Evolutionary conservation across 2,329 filamentous ascomycete genomes (phyloP).

Genomic region (Fonsecaea multimorphosa): DNA sequence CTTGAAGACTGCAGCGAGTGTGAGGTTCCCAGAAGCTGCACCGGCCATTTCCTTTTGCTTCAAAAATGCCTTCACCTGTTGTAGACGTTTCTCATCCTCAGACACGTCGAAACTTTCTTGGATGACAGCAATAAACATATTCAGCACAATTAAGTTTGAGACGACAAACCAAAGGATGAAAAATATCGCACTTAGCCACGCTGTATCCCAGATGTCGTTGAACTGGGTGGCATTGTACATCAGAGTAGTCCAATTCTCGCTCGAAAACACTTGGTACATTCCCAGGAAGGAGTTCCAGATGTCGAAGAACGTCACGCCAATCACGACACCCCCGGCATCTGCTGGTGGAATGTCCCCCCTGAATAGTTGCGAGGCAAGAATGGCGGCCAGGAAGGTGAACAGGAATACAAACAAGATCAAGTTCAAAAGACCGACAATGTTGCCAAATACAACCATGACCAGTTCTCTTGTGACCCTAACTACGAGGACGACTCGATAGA

Average conservation of each 20-base stretch:
- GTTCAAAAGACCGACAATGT: slow-evolving; percentile 89
- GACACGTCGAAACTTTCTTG: slow-evolving; percentile 99
- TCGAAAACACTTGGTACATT: slow-evolving; percentile 97
- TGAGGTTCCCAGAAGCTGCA: slow-evolving; percentile 70
- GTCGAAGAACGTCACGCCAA: slow-evolving; percentile 79
- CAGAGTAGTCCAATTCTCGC: slow-evolving; percentile 92
- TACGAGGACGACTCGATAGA: slow-evolving; percentile 89
- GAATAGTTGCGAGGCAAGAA: slow-evolving; percentile 92
- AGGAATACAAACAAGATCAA: slow-evolving; percentile 96
- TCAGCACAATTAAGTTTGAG: slow-evolving; percentile 92
- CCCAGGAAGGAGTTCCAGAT: slow-evolving; percentile 96
- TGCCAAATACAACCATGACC: slow-evolving; percentile 85
- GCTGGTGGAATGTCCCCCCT: slow-evolving; percentile 76
- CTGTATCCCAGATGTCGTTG: slow-evolving; percentile 69
- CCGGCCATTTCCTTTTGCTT: slow-evolving; percentile 84
- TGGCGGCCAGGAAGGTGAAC: slow-evolving; percentile 90
- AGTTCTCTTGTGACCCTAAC: slow-evolving; percentile 86
- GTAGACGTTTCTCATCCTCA: slow-evolving; percentile 94
- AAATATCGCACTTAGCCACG: slow-evolving; percentile 91
- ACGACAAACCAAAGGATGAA: slow-evolving; percentile 96
- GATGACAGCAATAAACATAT: slow-evolving; percentile 99
- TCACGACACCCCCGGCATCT: slow-evolving; percentile 67
- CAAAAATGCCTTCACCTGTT: slow-evolving; percentile 94
- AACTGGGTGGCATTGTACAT: slow-evolving; percentile 80
- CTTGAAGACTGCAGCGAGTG: slow-evolving; percentile 73